Base-by-base conservation (phyloP, 768 basidiomycete species). In the Myochromella boudieri region DNA sequence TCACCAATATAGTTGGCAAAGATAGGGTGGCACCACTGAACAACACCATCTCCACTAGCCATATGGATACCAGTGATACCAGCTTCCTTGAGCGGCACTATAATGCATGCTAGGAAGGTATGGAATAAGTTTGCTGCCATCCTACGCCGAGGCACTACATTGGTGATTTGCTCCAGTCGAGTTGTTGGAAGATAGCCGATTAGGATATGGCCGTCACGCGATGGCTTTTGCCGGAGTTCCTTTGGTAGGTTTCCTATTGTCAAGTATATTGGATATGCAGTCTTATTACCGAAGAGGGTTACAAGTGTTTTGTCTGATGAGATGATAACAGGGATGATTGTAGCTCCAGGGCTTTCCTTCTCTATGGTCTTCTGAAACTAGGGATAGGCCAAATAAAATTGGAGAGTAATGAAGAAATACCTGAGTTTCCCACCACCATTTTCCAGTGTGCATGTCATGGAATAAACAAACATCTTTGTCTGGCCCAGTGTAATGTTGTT, bases 171-270 rank as follows among this genome's bases (percentile, higher is more conserved):
- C 3, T 63, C 59, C 0, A 77, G 51, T 31, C 67, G 66, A 1
- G 58, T 54, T 0, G 69, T 67, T 0, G 74, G 72, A 0, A 78
- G 59, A 46, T 76, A 77, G 0, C 58, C 75, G 0, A 80, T 24
- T 0, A 77, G 61, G 1, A 77, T 55, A 11, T 62, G 54, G 0
- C 63, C 70, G 6, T 53, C 62, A 21, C 48, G 49, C 62, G 65
- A 68, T 0, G 71, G 70, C 44, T 74, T 63, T 1, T 67, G 55
- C 1, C 64, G 64, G 12, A 74, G 64, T 0, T 65, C 55, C 44
- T 76, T 77, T 0, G 66, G 61, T 4, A 78, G 60, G 44, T 77
- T 77, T 0, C 74, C 75, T 44, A 78, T 68, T 1, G 76, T 73
- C 14, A 78, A 39, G 48, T 80, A 80, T 0, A 78, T 63, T 0